Base-by-base conservation (phyloP, 164 flowering plant genomes). In the Sedum album region DNA sequence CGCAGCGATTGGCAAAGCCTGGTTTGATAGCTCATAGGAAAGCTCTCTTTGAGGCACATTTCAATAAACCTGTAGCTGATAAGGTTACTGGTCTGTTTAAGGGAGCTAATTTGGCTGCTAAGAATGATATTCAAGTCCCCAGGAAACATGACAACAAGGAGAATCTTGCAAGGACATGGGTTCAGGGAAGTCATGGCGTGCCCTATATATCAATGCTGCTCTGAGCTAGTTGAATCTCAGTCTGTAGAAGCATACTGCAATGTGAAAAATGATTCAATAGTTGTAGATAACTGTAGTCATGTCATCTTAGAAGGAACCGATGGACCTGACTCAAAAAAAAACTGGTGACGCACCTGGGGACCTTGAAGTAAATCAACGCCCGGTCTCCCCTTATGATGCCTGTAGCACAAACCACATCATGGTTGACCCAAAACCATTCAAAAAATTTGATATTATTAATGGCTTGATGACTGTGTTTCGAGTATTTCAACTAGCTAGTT, bases 1-100 rank as follows among this genome's bases (percentile, higher is more conserved):
- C 79, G 1, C 82, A 87, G 79, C 86, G 77, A 71, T 80, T 73
- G 73, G 78, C 96, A 1, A 87, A 73, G 57, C 93, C 95, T 0
- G 96, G 98, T 64, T 80, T 90, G 42, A 96, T 93, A 69, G 95
- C 96, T 38, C 80, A 84, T 76, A 90, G 80, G 82, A 88, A 84
- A 70, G 98, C 96, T 23, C 86, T 81, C 55, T 93, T 93, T 75
- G 96, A 93, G 73, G 91, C 95, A 9, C 89, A 82, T 81, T 88
- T 81, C 78, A 88, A 86, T 79, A 80, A 73, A 72, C 74, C 77
- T 42, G 88, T 87, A 53, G 83, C 85, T 53, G 83, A 82, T 31
- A 73, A 77, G 78, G 80, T 74, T 2, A 82, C 83, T 8, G 78
- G 82, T 14, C 70, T 73, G 81, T 73, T 76, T 31, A 84, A 80